Base-by-base conservation (phyloP, 495 filamentous ascomycete species). In the Penicillium chermesinum region DNA sequence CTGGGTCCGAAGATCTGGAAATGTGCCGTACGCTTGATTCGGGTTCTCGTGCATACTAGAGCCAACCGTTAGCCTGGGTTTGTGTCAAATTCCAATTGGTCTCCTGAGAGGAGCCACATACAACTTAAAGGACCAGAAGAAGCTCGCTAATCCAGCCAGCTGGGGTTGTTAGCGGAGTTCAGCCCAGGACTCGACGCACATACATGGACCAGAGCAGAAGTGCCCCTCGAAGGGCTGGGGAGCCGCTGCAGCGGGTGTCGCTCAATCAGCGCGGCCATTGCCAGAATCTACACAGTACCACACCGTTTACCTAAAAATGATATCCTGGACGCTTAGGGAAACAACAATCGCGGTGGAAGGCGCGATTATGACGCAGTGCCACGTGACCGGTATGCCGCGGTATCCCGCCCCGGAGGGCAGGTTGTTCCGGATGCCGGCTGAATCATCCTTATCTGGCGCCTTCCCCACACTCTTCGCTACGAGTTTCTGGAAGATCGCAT, bases 201-300 rank as follows among this genome's bases (percentile, higher is more conserved):
- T 70, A 86, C 74, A 69, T 95, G 89, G 38, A 91, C 54, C 15
- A 83, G 44, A 15, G 85, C 77, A 12, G 89, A 93, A 41, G 86
- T 38, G 39, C 78, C 79, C 50, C 81, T 72, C 3, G 84, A 85
- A 0, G 89, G 89, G 49, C 88, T 87, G 18, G 73, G 27, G 9
- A 89, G 58, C 37, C 86, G 73, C 61, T 93, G 89, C 21, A 91
- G 73, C 8, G 84, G 86, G 68, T 93, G 88, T 41, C 58, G 74
- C 7, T 49, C 4, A 7, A 64, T 19, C 1, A 68, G 47, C 12
- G 27, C 43, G 37, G 58, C 40, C 42, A 51, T 58, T n/a, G n/a
- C n/a, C n/a, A n/a, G n/a, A n/a, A n/a, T n/a, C n/a, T n/a, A n/a
- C n/a, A n/a, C n/a, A n/a, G n/a, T n/a, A n/a, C n/a, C n/a, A n/a